Base-by-base conservation (phyloP, 2,329 filamentous ascomycete species). In the Orbilia oligospora region DNA sequence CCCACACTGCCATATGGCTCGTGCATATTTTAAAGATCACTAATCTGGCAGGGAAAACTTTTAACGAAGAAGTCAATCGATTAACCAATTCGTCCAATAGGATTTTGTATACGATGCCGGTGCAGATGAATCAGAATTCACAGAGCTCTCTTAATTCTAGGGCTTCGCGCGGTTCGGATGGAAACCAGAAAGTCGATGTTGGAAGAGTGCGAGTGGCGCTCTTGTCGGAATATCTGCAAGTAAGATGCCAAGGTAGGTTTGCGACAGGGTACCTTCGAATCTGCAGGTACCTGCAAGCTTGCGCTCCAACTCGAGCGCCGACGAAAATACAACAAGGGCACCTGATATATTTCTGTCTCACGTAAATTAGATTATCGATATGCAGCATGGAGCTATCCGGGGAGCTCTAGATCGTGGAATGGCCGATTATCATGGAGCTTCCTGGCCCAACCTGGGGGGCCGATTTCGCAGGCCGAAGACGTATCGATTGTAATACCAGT, bases 321-420 rank as follows among this genome's bases (percentile, higher is more conserved):
- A 10, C 16, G 36, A 61, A 30, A 61, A 61, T 61, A 27, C 36
- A 61, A 61, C 56, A 61, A 61, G 20, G 36, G 9, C 36, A 61
- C 36, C 18, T 61, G 36, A 61, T 44, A 27, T 51, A n/a, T n/a
- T n/a, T 24, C 36, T n/a, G 56, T 61, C 33, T 61, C 36, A 61
- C 20, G 36, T 61, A 61, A 44, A 24, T 61, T 41, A 24, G 12
- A 61, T 44, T 44, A 61, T 27, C 33, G 33, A 61, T 22, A 24
- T 27, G 20, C 56, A 44, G 16, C 36, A 3, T n/a, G 33, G 24
- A 18, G 27, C 10, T 24, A 20, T n/a, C 33, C n/a, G 9, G 33
- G 30, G 53, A 38, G 30, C 9, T 51, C 22, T 14, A 14, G 6
- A 14, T 5, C 22, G 18, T 24, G 20, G 38, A n/a, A 20, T 46